These are phyloP conservation scores for Vicia villosa DNA, from an alignment of 306 rosid species.

Conservation along the genomic window DNA sequence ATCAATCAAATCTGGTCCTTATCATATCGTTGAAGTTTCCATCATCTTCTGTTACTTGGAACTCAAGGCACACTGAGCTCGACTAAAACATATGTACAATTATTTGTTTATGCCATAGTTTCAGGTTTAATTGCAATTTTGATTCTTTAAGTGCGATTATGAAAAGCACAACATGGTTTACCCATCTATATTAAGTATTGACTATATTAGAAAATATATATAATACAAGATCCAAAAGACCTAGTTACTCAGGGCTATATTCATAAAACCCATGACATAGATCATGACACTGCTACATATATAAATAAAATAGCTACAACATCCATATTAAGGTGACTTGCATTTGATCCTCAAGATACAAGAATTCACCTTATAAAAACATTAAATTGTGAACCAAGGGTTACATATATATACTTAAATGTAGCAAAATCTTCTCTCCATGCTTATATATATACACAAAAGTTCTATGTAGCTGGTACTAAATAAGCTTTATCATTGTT, in stretches of 20 bases:
- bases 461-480: conserved; percentile 22
- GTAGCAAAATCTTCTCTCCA: conserved; percentile 24
- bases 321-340: conserved; percentile 9
- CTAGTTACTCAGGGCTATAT: too few relatives aligned
- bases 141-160: too few relatives aligned
- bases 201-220: too few relatives aligned
- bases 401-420: not conserved
- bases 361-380: not conserved
- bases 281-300: not conserved
- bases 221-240: too few relatives aligned
- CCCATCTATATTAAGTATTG: too few relatives aligned
- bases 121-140: too few relatives aligned
- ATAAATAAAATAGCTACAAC: not conserved
- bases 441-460: conserved; percentile 7
- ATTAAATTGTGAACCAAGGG: conserved; percentile 18
- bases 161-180: too few relatives aligned
- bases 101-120: too few relatives aligned
- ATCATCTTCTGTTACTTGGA: not conserved
- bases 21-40: not conserved
- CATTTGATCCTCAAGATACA: not conserved
- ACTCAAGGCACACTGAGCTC: not conserved
- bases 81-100: too few relatives aligned
- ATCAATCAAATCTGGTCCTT: not conserved
- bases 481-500: conserved; percentile 23
- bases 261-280: conserved; percentile 3